Evolutionary conservation across 768 basidiomycete genomes (phyloP), one percentile per base, ranked within the genome.

Genomic region (Mycena crocata): DNA sequence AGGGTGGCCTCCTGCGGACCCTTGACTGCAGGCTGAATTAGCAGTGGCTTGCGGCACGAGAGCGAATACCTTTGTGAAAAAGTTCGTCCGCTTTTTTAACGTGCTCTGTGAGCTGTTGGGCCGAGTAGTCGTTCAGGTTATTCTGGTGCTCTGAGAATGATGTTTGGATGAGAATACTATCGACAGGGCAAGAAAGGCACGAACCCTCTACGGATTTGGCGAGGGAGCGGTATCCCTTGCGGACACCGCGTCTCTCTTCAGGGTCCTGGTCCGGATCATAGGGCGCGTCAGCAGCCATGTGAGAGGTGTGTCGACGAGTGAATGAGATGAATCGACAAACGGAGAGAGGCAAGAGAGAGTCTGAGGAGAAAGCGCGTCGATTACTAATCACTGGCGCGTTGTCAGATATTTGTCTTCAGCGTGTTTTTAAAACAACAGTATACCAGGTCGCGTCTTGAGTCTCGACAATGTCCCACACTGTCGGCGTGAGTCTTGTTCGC

Each of bases 251-350:
- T 77, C 92, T 90, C 75, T 93, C 90, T 67, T 92, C 90, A 6
- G 90, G 88, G 80, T 95, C 86, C 75, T 95, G 94, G 76, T 95
- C 92, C 13, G 93, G 93, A 74, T 95, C 92, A 73, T 93, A 95
- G 15, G 84, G 80, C 21, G 85, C 77, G 54, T 80, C 82, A 73
- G 55, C 34, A 42, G 54, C 46, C 66, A 72, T 70, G 51, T 44
- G 21, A 17, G 24, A 30, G 15, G 34, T 37, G n/a, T n/a, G 28
- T 37, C 45, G 57, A 40, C 59, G 44, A 12, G 21, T 51, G 40
- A 39, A 19, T 34, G 31, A 52, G 34, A 55, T n/a, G n/a, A n/a
- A n/a, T n/a, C n/a, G n/a, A n/a, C n/a, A n/a, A n/a, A n/a, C n/a
- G n/a, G n/a, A n/a, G n/a, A n/a, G n/a, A n/a, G n/a, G n/a, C n/a